phyloP scores from a whole-genome alignment of 148 eudicot genomes.

The Selenicereus undatus region DNA sequence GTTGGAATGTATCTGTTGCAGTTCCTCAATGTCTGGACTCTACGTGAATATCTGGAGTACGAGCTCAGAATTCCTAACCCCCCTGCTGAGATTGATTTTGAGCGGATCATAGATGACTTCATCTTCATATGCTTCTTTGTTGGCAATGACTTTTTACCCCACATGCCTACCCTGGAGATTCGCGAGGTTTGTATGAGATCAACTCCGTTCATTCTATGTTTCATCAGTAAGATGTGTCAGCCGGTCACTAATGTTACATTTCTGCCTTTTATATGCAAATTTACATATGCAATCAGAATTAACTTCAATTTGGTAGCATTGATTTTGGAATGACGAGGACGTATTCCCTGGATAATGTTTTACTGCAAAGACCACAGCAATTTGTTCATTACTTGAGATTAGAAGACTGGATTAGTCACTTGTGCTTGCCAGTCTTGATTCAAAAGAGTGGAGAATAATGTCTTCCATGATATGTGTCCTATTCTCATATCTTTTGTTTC shows the following conservation, averaged over 20 bases:
- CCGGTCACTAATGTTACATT: background rate
- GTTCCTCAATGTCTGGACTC: slow-evolving; percentile 91
- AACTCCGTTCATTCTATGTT: background rate
- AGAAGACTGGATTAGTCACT: background rate
- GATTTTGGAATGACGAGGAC: background rate
- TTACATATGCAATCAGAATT: background rate
- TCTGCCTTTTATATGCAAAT: background rate
- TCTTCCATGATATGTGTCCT: slow-evolving; percentile 1
- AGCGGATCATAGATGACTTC: slow-evolving; percentile 86
- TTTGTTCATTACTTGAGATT: background rate
- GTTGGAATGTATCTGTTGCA: slow-evolving; percentile 38
- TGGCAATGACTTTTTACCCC: slow-evolving; percentile 95
- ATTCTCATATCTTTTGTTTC: slow-evolving; percentile 6
- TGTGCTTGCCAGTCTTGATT: background rate
- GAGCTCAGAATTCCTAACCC: slow-evolving; percentile 78
- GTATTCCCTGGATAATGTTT: background rate
- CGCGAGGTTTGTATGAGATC: slow-evolving; percentile 68
- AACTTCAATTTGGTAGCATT: background rate
- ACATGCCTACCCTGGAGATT: slow-evolving; percentile 97
- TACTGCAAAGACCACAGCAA: no score
- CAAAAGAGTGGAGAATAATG: background rate
- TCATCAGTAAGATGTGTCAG: background rate
- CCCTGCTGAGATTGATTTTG: slow-evolving; percentile 65
- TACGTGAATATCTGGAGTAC: slow-evolving; percentile 82
- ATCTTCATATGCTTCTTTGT: slow-evolving; percentile 97